Evolutionary conservation across 306 rosid genomes (phyloP).

Genomic region (Quercus alba): DNA sequence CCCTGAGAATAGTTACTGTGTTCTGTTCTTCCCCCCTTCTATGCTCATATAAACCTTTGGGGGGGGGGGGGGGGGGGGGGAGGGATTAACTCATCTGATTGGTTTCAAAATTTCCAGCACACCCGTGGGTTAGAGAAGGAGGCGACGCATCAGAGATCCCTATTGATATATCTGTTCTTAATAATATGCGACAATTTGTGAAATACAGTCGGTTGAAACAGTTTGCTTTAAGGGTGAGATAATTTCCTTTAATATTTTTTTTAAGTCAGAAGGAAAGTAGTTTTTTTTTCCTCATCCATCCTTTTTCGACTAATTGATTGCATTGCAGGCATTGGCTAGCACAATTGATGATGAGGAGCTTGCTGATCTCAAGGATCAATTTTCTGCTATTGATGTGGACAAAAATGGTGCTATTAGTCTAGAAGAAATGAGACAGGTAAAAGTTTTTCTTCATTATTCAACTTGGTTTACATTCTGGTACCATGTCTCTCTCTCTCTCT

Average conservation of each 20-base stretch:
- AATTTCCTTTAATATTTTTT: background rate
- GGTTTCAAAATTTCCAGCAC: conserved; percentile 63
- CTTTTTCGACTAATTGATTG: conserved; percentile 17
- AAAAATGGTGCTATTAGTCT: conserved; percentile 94
- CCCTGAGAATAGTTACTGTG: conserved; percentile 10
- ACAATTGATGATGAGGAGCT: conserved; percentile 85
- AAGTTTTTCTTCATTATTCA: conserved; percentile 5
- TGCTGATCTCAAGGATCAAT: conserved; percentile 88
- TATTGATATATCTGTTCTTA: conserved; percentile 88
- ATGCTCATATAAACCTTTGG: background rate
- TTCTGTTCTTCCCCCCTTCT: background rate
- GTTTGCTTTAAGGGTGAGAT: conserved; percentile 85
- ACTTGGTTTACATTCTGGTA: background rate
- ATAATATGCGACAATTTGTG: conserved; percentile 91
- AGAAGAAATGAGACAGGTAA: conserved; percentile 98
- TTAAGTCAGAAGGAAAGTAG: conserved; percentile 8
- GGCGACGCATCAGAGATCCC: conserved; percentile 95
- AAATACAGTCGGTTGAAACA: conserved; percentile 93
- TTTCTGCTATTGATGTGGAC: conserved; percentile 96
- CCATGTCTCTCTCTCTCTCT: background rate
- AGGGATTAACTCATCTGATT: conserved; percentile 14
- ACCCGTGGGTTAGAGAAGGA: conserved; percentile 96
- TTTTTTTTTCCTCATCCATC: conserved; percentile 10
- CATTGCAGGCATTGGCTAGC: conserved; percentile 91
- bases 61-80: background rate